Evolutionary conservation across 2,329 filamentous ascomycete genomes (phyloP).

Genomic region (Cercospora sp.): DNA sequence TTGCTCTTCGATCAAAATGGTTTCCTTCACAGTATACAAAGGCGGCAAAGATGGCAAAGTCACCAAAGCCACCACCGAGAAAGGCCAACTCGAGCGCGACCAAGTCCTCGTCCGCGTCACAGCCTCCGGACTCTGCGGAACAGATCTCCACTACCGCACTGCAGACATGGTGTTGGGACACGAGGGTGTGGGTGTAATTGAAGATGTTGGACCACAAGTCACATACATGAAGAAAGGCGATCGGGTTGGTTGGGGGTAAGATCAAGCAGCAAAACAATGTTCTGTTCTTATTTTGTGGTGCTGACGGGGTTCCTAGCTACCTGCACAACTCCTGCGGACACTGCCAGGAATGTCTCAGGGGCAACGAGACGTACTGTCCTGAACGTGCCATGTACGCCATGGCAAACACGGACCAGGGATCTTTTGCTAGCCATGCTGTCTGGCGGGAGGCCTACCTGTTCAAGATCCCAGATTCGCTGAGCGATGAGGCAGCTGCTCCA

Average conservation of each 20-base stretch:
- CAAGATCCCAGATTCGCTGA: constrained; percentile 48
- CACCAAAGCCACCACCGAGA: constrained; percentile 51
- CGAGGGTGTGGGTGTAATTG: constrained; percentile 56
- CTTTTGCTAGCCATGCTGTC: constrained; percentile 48
- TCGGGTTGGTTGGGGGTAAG: constrained; percentile 52
- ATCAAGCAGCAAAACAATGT: neutral
- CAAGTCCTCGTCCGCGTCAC: constrained; percentile 65
- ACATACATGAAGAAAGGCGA: constrained; percentile 53
- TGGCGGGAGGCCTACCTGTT: constrained; percentile 52
- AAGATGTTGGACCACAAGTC: constrained; percentile 49
- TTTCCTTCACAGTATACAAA: constrained; percentile 63
- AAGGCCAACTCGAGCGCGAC: constrained; percentile 50
- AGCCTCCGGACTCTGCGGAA: constrained; percentile 67
- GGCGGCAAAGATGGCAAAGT: constrained; percentile 60
- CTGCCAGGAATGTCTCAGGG: constrained; percentile 49
- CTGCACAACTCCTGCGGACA: constrained; percentile 47
- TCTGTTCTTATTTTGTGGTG: neutral
- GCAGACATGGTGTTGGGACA: constrained; percentile 54
- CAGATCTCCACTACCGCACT: constrained; percentile 44
- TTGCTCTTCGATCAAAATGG: constrained; percentile 28
- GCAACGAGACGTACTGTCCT: constrained; percentile 48
- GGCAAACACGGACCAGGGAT: constrained; percentile 51
- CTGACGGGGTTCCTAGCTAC: constrained; percentile 33
- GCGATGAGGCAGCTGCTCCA: constrained; percentile 50
- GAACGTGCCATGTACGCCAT: constrained; percentile 47